phyloP scores from a whole-genome alignment of 2,329 filamentous ascomycete genomes.

The Aspergillus hortae region DNA sequence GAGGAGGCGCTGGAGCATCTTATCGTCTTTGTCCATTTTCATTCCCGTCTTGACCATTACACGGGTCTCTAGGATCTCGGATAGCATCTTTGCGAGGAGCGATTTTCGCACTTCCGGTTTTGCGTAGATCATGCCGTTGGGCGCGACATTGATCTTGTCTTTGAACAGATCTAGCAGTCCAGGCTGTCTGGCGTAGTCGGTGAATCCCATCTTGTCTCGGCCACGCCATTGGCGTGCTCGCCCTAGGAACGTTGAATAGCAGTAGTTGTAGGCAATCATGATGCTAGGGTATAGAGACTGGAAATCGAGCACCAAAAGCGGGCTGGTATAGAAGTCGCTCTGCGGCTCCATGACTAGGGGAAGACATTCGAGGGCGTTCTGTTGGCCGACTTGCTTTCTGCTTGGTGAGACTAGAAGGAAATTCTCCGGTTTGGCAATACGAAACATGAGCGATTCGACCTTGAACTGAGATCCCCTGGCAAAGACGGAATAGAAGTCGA shows the following conservation, averaged over 20 bases:
- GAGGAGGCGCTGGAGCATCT: constrained; percentile 74
- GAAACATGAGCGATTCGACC: constrained; percentile 97
- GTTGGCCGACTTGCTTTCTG: constrained; percentile 83
- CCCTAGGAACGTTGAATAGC: constrained; percentile 93
- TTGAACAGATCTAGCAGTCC: constrained; percentile 73
- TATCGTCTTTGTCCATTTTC: constrained; percentile 90
- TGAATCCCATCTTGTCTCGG: constrained; percentile 90
- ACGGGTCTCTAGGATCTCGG: constrained; percentile 90
- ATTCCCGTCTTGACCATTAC: constrained; percentile 98
- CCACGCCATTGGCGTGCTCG: constrained; percentile 85
- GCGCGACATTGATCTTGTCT: constrained; percentile 85
- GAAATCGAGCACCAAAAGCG: constrained; percentile 88
- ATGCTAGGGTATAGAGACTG: constrained; percentile 95
- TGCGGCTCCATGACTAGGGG: constrained; percentile 97
- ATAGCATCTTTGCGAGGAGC: constrained; percentile 90
- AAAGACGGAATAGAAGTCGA: constrained; percentile 97
- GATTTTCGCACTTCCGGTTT: constrained; percentile 84
- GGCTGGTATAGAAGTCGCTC: constrained; percentile 88
- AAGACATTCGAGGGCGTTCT: constrained; percentile 91
- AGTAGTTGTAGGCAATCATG: constrained; percentile 99
- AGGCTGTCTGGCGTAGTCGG: constrained; percentile 74
- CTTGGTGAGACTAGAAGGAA: constrained; percentile 87
- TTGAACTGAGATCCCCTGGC: constrained; percentile 96
- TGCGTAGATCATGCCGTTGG: constrained; percentile 95
- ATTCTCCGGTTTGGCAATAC: constrained; percentile 95